phyloP scores from a whole-genome alignment of 495 filamentous ascomycete species.

The Lineolata rhizophorae region DNA sequence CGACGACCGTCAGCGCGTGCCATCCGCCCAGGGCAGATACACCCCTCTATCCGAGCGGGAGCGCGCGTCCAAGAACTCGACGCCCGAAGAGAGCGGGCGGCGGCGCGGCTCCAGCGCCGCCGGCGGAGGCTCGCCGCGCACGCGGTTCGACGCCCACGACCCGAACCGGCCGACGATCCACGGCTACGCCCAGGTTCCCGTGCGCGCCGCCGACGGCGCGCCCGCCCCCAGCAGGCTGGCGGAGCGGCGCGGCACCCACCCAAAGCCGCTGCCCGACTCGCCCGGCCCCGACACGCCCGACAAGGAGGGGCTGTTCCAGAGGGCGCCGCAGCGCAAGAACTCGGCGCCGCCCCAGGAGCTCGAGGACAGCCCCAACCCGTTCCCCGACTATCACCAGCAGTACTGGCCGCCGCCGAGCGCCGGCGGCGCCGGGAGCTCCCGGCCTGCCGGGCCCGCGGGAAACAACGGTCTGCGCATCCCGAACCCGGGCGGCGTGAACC shows the following conservation, averaged over 20 bases:
- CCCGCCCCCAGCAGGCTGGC: constrained; percentile 10
- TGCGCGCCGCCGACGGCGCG: background rate
- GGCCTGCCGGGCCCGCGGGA: constrained; percentile 1
- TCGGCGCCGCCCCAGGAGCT: constrained; percentile 7
- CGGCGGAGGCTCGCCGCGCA: constrained; percentile 6
- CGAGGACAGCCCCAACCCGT: constrained; percentile 23
- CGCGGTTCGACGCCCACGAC: constrained; percentile 16
- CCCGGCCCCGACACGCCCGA: constrained; percentile 47
- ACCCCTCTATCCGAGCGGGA: constrained; percentile 27
- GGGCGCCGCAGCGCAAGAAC: constrained; percentile 18
- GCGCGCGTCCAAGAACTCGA: constrained; percentile 13
- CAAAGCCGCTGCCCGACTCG: constrained; percentile 60
- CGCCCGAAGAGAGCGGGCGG: constrained; percentile 10
- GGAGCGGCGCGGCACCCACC: constrained; percentile 27
- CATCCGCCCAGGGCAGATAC: constrained; percentile 16
- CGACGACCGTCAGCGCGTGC: constrained; percentile 37
- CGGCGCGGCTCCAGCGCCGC: constrained; percentile 1
- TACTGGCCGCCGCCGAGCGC: constrained; percentile 35
- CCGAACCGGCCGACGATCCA: constrained; percentile 17
- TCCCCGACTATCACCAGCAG: constrained; percentile 38
- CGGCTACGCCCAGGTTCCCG: constrained; percentile 11
- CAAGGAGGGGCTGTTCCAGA: constrained; percentile 39
- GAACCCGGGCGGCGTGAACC: constrained; percentile 38
- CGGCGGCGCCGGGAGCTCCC: background rate
- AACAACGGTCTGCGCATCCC: constrained; percentile 15